A percentile compares a stretch with the other conserved stretches of the same genome.
Conservation (phyloP, 208 protist species). For the Tetramitus jugosus region DNA sequence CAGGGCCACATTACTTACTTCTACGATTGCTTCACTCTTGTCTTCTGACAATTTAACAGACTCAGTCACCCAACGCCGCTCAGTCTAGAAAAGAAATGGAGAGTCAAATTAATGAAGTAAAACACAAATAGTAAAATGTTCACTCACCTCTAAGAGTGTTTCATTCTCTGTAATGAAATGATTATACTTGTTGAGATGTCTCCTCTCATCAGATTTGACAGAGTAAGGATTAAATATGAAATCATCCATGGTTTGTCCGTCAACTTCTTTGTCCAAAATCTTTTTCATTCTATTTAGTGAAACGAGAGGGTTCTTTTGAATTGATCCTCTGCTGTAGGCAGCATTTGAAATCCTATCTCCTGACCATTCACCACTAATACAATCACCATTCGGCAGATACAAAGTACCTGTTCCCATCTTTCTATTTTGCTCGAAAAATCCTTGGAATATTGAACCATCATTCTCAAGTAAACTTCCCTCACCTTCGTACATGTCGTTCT, state of each 20-base stretch:
- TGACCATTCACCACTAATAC: neutral
- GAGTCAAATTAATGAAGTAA: too few relatives aligned
- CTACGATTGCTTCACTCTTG: too few relatives aligned
- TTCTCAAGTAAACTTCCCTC: neutral
- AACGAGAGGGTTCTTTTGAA: neutral
- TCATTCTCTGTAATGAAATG: too few relatives aligned
- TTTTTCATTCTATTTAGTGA: neutral
- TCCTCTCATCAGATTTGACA: too few relatives aligned
- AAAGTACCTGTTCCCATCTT: slow-evolving; percentile 2
- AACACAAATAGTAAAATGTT: too few relatives aligned
- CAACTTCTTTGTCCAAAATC: neutral
- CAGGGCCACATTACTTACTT: too few relatives aligned
- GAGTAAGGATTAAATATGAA: too few relatives aligned
- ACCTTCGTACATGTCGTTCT: neutral
- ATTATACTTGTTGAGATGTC: too few relatives aligned
- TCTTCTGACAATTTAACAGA: too few relatives aligned
- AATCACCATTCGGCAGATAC: slow-evolving; percentile 13
- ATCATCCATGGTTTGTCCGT: neutral
- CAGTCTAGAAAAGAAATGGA: too few relatives aligned
- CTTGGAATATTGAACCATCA: slow-evolving; percentile 6
- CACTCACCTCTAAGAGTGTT: too few relatives aligned
- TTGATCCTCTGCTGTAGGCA: neutral
- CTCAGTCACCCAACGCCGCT: too few relatives aligned
- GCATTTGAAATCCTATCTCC: neutral
- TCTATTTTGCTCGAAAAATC: neutral